These are phyloP conservation scores for Arabis alpina DNA, from an alignment of 345 rosid genomes.

Conservation along the genomic window DNA sequence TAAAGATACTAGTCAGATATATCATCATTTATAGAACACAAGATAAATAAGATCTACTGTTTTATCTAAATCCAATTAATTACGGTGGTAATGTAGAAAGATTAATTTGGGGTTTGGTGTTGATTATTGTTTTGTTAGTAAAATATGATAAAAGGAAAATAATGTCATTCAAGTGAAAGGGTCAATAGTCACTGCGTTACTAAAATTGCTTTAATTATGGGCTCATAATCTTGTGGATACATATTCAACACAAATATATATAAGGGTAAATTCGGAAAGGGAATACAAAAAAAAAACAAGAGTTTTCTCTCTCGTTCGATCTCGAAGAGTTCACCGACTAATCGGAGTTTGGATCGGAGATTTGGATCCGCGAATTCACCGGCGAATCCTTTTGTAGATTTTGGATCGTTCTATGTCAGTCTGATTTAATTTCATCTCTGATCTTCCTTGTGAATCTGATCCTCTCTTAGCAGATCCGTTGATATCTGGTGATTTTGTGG, in stretches of 20 bases:
- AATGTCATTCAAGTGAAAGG: background rate
- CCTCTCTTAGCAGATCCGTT: conserved; percentile 30
- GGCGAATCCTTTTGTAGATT: conserved; percentile 9
- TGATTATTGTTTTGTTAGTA: background rate
- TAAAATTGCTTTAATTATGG: conserved; percentile 27
- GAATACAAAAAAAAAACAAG: background rate
- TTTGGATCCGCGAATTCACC: conserved; percentile 29
- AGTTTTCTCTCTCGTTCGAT: conserved; percentile 26
- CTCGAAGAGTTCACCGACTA: conserved; percentile 38
- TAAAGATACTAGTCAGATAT: background rate
- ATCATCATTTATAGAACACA: conserved; percentile 15
- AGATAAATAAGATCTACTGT: background rate
- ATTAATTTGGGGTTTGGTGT: background rate
- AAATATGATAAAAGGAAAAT: background rate
- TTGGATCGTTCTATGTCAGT: conserved; percentile 27
- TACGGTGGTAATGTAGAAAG: background rate
- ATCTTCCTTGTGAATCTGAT: conserved; percentile 14
- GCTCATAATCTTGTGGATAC: conserved; percentile 18
- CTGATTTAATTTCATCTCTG: conserved; percentile 23
- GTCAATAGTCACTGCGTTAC: conserved; percentile 7
- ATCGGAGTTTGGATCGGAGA: conserved; percentile 33
- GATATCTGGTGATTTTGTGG: conserved; percentile 31
- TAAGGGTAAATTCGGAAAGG: conserved; percentile 32
- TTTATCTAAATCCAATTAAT: background rate
- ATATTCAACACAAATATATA: conserved; percentile 14